Evolutionary conservation across 176 grass and related monocot species (phyloP).

Genomic region (Raddia guianensis): DNA sequence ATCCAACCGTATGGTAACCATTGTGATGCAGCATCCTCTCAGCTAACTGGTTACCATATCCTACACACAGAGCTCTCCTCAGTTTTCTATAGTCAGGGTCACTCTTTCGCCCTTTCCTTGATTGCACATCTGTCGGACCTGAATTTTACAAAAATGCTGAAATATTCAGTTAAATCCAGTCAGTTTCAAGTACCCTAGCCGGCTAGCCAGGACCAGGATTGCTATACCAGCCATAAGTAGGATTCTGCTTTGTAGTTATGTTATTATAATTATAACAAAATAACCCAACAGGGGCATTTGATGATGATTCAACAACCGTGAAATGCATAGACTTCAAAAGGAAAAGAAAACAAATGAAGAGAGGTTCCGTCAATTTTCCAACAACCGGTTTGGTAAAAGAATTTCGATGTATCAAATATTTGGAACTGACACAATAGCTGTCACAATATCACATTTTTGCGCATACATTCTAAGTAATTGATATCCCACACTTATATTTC

Average conservation of each 20-base stretch:
- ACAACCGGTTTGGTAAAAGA: not conserved
- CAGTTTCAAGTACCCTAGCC: not conserved
- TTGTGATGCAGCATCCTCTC: slow-evolving; percentile 97
- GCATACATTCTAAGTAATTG: not conserved
- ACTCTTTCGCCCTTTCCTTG: slow-evolving; percentile 55
- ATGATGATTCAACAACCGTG: not conserved
- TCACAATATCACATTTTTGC: slow-evolving; percentile 15
- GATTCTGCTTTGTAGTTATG: not conserved
- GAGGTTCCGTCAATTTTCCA: slow-evolving; percentile 3
- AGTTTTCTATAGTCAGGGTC: slow-evolving; percentile 80
- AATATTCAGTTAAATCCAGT: slow-evolving; percentile 10
- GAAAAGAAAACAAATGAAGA: not conserved
- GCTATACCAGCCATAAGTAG: not conserved
- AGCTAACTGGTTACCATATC: slow-evolving; percentile 93
- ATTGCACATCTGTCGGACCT: slow-evolving; percentile 72
- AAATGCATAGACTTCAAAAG: not conserved
- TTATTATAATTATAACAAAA: not conserved
- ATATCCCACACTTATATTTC: not conserved
- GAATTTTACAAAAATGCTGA: slow-evolving; percentile 27
- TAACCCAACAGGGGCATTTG: not conserved
- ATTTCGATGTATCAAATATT: not conserved
- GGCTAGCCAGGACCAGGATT: not conserved
- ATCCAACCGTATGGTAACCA: slow-evolving; percentile 96
- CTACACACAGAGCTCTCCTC: slow-evolving; percentile 79
- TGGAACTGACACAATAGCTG: not conserved